Conservation (phyloP, 306 rosid species). For the Cucumis melo region DNA sequence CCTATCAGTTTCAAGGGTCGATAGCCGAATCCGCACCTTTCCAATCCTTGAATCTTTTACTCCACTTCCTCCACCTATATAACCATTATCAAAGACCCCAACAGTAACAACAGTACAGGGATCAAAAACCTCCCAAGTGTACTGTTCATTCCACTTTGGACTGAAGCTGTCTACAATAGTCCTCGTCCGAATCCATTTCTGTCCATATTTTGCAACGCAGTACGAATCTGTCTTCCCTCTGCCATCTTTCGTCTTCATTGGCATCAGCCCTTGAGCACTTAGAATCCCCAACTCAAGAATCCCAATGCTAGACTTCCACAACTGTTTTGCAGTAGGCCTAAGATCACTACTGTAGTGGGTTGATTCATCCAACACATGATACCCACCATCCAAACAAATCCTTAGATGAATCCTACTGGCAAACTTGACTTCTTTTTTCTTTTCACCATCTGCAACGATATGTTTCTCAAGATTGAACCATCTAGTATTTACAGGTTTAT, state of each 20-base stretch:
- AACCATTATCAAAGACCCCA: slow-evolving; percentile 79
- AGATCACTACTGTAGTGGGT: slow-evolving; percentile 87
- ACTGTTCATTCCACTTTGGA: slow-evolving; percentile 88
- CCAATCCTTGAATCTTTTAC: slow-evolving; percentile 73
- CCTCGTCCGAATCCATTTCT: slow-evolving; percentile 82
- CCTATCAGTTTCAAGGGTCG: slow-evolving; percentile 71
- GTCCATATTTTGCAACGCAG: slow-evolving; percentile 83
- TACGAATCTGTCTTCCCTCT: slow-evolving; percentile 64
- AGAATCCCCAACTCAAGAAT: slow-evolving; percentile 68
- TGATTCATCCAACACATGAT: slow-evolving; percentile 89
- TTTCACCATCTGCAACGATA: slow-evolving; percentile 43
- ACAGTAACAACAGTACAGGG: slow-evolving; percentile 63
- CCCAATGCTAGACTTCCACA: slow-evolving; percentile 75
- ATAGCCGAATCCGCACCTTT: slow-evolving; percentile 68
- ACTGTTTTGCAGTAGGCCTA: slow-evolving; percentile 83
- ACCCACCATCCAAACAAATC: slow-evolving; percentile 87
- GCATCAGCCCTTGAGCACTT: slow-evolving; percentile 65
- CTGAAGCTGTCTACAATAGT: slow-evolving; percentile 52
- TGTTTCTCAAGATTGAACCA: slow-evolving; percentile 87
- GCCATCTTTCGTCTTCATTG: slow-evolving; percentile 77
- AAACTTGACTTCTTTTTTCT: slow-evolving; percentile 59
- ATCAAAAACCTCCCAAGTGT: slow-evolving; percentile 89
- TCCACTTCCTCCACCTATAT: slow-evolving; percentile 38
- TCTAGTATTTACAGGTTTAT: slow-evolving; percentile 65
- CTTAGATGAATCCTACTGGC: slow-evolving; percentile 75